Conservation (phyloP, 805 yeast species). For the Scheffersomyces spartinae region DNA sequence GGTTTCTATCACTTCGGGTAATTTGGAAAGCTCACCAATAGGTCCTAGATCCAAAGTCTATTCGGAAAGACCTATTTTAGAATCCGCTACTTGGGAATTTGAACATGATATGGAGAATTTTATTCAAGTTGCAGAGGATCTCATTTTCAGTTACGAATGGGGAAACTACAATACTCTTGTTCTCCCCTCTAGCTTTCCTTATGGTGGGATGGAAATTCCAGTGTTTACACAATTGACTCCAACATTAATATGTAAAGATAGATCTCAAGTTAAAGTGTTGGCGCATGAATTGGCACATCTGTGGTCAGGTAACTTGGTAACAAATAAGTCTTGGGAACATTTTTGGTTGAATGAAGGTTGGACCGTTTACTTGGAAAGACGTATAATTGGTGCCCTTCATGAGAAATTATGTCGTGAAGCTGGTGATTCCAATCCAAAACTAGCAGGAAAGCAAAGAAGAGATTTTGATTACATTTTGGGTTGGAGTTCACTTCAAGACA, state of each 20-base stretch:
- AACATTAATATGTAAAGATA: conserved; percentile 19
- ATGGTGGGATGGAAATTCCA: conserved; percentile 30
- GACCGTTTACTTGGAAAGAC: conserved; percentile 24
- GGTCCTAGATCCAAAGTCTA: conserved; percentile 24
- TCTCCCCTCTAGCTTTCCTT: conserved; percentile 21
- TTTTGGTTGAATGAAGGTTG: conserved; percentile 29
- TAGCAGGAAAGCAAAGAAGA: conserved; percentile 18
- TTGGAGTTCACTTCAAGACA: conserved; percentile 16
- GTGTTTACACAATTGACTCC: conserved; percentile 24
- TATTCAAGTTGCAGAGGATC: conserved; percentile 20
- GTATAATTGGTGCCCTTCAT: conserved; percentile 20
- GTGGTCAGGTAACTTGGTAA: conserved; percentile 27
- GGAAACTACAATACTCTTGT: conserved; percentile 20
- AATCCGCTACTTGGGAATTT: conserved; percentile 23
- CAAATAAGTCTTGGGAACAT: conserved; percentile 26
- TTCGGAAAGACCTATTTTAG: conserved; percentile 14
- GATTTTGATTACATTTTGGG: conserved; percentile 22
- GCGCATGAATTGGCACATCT: conserved; percentile 28
- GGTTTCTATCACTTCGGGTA: conserved; percentile 23
- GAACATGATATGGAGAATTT: conserved; percentile 24
- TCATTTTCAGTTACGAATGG: conserved; percentile 25
- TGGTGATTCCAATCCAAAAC: conserved; percentile 8
- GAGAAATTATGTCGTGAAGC: conserved; percentile 10
- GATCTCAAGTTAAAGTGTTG: conserved; percentile 22
- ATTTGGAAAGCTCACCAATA: conserved; percentile 15